Evolutionary conservation across 371 early-diverging fungal species (phyloP).

Genomic region (Rhizopus delemar): DNA sequence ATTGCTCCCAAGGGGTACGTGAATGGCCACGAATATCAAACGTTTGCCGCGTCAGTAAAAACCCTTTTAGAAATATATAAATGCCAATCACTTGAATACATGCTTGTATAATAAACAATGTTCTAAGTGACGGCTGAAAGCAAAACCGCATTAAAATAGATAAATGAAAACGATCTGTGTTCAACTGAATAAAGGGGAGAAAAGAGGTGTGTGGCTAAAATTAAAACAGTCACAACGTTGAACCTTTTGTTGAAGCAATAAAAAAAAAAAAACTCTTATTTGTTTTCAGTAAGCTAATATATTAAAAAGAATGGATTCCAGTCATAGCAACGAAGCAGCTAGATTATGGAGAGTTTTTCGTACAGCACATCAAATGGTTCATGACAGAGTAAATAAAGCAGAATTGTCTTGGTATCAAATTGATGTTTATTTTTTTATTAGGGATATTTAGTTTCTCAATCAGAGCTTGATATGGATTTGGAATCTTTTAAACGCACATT

Average conservation of each 20-base stretch:
- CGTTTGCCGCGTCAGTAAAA: constrained; percentile 77
- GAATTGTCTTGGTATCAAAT: too few species aligned
- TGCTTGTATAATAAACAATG: constrained; percentile 17
- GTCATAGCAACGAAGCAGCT: constrained; percentile 64
- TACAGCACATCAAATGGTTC: constrained; percentile 89
- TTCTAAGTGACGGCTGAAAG: constrained; percentile 14
- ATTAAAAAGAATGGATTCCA: constrained; percentile 47
- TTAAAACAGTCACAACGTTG: background rate
- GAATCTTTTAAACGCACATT: constrained; percentile 75
- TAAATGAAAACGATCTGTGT: too few species aligned
- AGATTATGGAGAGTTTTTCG: constrained; percentile 84
- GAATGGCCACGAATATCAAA: constrained; percentile 55
- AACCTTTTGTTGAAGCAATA: background rate
- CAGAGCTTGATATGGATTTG: constrained; percentile 81
- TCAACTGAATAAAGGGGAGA: too few species aligned
- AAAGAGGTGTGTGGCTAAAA: background rate
- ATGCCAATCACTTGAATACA: constrained; percentile 46
- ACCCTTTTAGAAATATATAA: constrained; percentile 81
- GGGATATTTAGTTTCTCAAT: constrained; percentile 83
- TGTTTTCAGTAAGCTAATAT: background rate
- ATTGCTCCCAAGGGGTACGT: constrained; percentile 38
- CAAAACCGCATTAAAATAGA: constrained; percentile 8
- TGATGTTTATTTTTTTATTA: constrained; percentile 25
- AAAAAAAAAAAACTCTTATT: constrained; percentile 3
- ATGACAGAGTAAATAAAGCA: constrained; percentile 64